These are phyloP conservation scores for Fusarium falciforme DNA, from an alignment of 2,329 filamentous ascomycete genomes.

Conservation along the genomic window DNA sequence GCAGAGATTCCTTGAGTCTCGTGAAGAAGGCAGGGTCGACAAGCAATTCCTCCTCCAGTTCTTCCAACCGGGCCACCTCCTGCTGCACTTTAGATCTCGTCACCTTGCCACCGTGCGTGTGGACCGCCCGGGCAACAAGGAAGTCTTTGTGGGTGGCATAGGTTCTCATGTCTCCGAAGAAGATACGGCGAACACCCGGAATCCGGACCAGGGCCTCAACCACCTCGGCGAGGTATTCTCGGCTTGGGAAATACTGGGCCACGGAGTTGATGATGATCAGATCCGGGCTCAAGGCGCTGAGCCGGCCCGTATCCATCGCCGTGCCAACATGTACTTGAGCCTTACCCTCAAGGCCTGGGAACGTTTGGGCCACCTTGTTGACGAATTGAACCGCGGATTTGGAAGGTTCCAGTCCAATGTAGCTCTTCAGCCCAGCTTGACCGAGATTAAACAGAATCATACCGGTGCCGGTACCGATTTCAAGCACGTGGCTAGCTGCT, in stretches of 20 bases:
- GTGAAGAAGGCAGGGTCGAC: conserved; percentile 43
- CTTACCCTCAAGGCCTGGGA: conserved; percentile 28
- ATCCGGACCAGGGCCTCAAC: background rate
- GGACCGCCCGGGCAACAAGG: conserved; percentile 17
- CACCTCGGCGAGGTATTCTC: conserved; percentile 7
- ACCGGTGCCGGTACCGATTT: conserved; percentile 47
- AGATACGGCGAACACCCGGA: conserved; percentile 7
- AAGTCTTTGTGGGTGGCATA: conserved; percentile 30
- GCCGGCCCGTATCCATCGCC: background rate
- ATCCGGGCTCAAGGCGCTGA: background rate
- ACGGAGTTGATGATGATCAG: conserved; percentile 9
- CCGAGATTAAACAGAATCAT: conserved; percentile 36
- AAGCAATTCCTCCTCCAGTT: conserved; percentile 33
- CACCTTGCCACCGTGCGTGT: background rate
- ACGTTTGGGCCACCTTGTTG: conserved; percentile 9
- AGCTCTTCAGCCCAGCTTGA: conserved; percentile 42
- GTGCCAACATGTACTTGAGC: conserved; percentile 34
- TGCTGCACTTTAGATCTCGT: conserved; percentile 14
- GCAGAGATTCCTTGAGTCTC: conserved; percentile 10
- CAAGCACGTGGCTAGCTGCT: conserved; percentile 33
- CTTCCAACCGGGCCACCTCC: conserved; percentile 30
- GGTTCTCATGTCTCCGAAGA: conserved; percentile 36
- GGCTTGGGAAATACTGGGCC: conserved; percentile 3
- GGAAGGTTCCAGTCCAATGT: conserved; percentile 46
- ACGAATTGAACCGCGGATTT: conserved; percentile 35